Evolutionary conservation across 1,139 yeast species (phyloP).

Genomic region (Taiozyma sp.): DNA sequence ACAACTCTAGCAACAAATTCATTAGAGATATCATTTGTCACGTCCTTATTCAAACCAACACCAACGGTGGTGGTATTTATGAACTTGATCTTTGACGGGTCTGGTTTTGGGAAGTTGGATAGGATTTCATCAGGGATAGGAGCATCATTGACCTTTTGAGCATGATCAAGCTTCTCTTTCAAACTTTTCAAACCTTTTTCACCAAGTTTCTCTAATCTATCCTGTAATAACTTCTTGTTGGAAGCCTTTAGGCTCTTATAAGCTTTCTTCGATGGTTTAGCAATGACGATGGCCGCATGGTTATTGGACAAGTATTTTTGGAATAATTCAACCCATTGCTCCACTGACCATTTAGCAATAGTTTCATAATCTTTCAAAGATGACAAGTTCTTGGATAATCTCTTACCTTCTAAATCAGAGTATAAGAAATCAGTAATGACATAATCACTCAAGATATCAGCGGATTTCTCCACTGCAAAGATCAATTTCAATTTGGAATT

Average conservation of each 20-base stretch:
- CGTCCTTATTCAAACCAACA: slow-evolving; percentile 28
- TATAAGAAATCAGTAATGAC: slow-evolving; percentile 79
- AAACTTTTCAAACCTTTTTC: slow-evolving; percentile 53
- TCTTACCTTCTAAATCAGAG: slow-evolving; percentile 58
- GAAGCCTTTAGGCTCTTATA: slow-evolving; percentile 49
- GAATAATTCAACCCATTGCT: slow-evolving; percentile 62
- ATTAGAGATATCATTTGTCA: slow-evolving; percentile 24
- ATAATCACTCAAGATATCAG: slow-evolving; percentile 54
- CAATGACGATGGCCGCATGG: slow-evolving; percentile 67
- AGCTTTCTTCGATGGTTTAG: slow-evolving; percentile 64
- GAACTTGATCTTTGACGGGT: slow-evolving; percentile 69
- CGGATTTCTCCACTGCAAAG: slow-evolving; percentile 59
- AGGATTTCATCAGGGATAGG: slow-evolving; percentile 72
- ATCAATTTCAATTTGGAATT: slow-evolving; percentile 61
- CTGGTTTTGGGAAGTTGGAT: slow-evolving; percentile 59
- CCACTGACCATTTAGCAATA: slow-evolving; percentile 53
- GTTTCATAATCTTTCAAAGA: slow-evolving; percentile 56
- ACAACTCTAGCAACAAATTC: slow-evolving; percentile 26
- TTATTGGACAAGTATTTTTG: slow-evolving; percentile 52
- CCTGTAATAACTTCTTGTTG: slow-evolving; percentile 42
- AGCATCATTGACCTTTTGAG: slow-evolving; percentile 61
- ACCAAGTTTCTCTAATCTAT: slow-evolving; percentile 50
- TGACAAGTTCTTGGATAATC: slow-evolving; percentile 48
- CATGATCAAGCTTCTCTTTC: slow-evolving; percentile 46
- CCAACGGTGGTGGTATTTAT: slow-evolving; percentile 59